Conservation (phyloP, 2,329 filamentous ascomycete genomes). For the Cercospora zeae-maydis region DNA sequence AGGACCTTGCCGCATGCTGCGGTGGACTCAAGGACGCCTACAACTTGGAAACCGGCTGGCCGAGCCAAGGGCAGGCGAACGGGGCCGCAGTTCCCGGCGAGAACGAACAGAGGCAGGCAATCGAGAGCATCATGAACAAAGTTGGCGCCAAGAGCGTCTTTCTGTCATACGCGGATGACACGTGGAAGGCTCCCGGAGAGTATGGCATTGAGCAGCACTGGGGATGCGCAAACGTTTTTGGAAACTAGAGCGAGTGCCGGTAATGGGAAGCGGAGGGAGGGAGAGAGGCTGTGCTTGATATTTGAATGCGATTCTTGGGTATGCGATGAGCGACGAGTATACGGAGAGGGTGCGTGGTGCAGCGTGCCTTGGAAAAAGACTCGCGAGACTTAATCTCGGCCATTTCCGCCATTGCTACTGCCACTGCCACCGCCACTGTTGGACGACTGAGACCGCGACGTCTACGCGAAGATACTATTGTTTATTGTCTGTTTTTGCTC, state of each 20-base stretch:
- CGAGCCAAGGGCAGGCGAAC: conserved; percentile 65
- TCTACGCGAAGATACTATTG: neutral
- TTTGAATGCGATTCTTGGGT: neutral
- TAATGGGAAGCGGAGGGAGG: neutral
- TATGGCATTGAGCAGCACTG: conserved; percentile 78
- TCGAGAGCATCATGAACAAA: conserved; percentile 64
- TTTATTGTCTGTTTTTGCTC: neutral
- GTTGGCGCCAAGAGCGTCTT: conserved; percentile 69
- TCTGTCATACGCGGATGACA: conserved; percentile 76
- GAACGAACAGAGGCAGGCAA: conserved; percentile 66
- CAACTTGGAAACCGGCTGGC: conserved; percentile 92
- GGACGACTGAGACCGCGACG: neutral
- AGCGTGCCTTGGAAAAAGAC: neutral
- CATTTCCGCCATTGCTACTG: neutral
- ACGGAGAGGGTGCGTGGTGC: neutral
- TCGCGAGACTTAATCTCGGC: neutral
- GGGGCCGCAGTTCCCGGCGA: conserved; percentile 66
- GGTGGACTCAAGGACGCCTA: conserved; percentile 62
- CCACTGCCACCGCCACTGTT: neutral
- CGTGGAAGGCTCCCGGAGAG: conserved; percentile 71
- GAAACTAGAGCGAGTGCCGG: neutral
- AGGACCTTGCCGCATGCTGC: conserved; percentile 68
- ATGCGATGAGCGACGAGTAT: neutral
- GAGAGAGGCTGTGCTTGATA: neutral
- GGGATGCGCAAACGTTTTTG: conserved; percentile 54